Evolutionary conservation across 345 rosid species (phyloP).

Genomic region (Eucalyptus viminalis): DNA sequence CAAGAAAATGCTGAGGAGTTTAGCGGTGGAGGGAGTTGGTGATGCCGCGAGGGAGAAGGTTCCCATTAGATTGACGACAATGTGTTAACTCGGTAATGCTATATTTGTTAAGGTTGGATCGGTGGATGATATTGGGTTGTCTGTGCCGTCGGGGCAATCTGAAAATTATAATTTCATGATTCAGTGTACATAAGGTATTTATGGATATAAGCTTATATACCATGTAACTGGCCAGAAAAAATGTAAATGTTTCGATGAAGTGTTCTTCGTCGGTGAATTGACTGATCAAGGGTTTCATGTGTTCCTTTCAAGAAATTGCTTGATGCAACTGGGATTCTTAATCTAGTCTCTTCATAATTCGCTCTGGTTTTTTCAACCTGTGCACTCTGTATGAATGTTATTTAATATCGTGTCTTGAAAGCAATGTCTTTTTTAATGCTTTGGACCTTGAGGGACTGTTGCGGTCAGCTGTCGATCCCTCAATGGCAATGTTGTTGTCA

Average conservation of each 20-base stretch:
- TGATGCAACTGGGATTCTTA: background rate
- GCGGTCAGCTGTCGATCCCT: background rate
- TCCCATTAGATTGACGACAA: constrained; percentile 31
- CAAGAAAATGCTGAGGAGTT: constrained; percentile 47
- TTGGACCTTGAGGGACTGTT: background rate
- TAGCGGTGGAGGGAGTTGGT: constrained; percentile 8
- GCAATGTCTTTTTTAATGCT: background rate
- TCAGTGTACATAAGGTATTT: background rate
- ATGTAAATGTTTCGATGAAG: background rate
- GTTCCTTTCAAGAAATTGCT: background rate
- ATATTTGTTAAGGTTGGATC: background rate
- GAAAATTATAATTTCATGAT: background rate
- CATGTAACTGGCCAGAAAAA: background rate
- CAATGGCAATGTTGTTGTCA: background rate
- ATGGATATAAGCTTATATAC: background rate
- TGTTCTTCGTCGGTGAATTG: background rate
- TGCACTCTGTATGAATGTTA: background rate
- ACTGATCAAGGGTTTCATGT: background rate
- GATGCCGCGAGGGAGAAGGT: constrained; percentile 50
- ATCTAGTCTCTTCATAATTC: background rate
- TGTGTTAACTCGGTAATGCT: constrained; percentile 13
- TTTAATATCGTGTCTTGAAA: background rate
- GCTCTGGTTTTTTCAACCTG: background rate
- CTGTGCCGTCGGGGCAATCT: background rate
- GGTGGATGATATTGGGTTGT: background rate